Conservation (phyloP, 306 rosid species). For the Cyclanthera cordifolia region DNA sequence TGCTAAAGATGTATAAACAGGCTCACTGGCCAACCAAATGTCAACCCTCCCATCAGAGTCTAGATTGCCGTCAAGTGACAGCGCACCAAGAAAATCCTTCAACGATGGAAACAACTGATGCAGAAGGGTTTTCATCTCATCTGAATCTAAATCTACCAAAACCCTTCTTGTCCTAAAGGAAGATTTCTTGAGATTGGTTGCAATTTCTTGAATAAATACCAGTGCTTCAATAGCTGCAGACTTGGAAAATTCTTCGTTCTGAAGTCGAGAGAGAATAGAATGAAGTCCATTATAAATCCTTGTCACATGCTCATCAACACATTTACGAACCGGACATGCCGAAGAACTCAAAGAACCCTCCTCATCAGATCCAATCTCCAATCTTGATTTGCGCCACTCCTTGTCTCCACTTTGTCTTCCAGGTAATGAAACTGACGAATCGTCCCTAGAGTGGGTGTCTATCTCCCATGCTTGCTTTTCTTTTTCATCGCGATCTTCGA, state of each 20-base stretch:
- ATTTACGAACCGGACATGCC: conserved; percentile 56
- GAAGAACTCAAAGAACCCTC: conserved; percentile 36
- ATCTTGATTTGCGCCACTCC: conserved; percentile 84
- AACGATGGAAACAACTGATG: conserved; percentile 49
- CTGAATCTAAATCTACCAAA: conserved; percentile 30
- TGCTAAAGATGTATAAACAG: conserved; percentile 60
- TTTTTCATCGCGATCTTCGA: conserved; percentile 53
- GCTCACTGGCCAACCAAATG: conserved; percentile 52
- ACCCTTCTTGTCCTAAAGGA: conserved; percentile 58
- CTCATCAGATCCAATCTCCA: conserved; percentile 54
- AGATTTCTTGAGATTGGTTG: conserved; percentile 39
- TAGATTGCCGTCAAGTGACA: conserved; percentile 41
- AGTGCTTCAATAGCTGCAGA: conserved; percentile 49
- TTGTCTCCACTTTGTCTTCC: conserved; percentile 85
- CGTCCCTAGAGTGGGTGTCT: conserved; percentile 36
- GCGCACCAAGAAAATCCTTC: conserved; percentile 40
- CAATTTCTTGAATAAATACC: conserved; percentile 28
- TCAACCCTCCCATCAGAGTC: conserved; percentile 47
- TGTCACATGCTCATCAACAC: conserved; percentile 80
- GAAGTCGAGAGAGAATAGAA: conserved; percentile 48
- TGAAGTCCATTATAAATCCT: conserved; percentile 50
- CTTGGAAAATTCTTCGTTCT: conserved; percentile 33
- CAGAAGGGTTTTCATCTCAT: conserved; percentile 22
- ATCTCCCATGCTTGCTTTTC: conserved; percentile 56
- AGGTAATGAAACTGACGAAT: conserved; percentile 57